Evolutionary conservation across 306 rosid genomes (phyloP).

Genomic region (Geum urbanum): DNA sequence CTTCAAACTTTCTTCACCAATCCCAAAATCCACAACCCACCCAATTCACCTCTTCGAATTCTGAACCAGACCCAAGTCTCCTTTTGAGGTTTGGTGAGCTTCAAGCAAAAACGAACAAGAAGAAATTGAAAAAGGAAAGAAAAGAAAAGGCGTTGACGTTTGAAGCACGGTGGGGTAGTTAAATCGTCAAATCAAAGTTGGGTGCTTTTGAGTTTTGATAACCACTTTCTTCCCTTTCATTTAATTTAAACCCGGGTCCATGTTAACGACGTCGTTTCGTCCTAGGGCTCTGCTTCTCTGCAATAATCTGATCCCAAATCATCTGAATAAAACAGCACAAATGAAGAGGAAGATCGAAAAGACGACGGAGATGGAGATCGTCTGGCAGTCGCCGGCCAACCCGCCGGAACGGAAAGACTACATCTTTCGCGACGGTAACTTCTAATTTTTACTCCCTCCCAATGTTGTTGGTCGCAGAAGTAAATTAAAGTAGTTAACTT

Average conservation of each 20-base stretch:
- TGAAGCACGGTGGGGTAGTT: neutral
- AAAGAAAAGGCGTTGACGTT: neutral
- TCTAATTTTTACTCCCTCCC: neutral
- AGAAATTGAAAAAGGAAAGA: slow-evolving; percentile 5
- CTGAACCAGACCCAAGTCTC: slow-evolving; percentile 6
- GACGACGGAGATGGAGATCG: slow-evolving; percentile 63
- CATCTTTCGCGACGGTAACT: slow-evolving; percentile 59
- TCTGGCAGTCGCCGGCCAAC: slow-evolving; percentile 89
- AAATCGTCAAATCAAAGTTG: neutral
- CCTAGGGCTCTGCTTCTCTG: neutral
- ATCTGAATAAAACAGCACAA: slow-evolving; percentile 11
- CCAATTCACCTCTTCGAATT: slow-evolving; percentile 7
- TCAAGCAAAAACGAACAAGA: neutral
- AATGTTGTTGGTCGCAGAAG: neutral
- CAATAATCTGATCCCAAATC: neutral
- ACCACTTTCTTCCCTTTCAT: neutral
- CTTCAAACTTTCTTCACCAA: slow-evolving; percentile 19
- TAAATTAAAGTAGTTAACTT: neutral
- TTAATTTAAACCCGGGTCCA: neutral
- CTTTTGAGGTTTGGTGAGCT: slow-evolving; percentile 29
- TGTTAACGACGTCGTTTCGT: slow-evolving; percentile 23
- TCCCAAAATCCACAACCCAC: neutral
- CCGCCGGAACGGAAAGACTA: slow-evolving; percentile 65
- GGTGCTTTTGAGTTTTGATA: neutral
- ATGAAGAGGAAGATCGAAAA: slow-evolving; percentile 34